Conservation (phyloP, 805 yeast genomes). For the Hanseniaspora lachancei region DNA sequence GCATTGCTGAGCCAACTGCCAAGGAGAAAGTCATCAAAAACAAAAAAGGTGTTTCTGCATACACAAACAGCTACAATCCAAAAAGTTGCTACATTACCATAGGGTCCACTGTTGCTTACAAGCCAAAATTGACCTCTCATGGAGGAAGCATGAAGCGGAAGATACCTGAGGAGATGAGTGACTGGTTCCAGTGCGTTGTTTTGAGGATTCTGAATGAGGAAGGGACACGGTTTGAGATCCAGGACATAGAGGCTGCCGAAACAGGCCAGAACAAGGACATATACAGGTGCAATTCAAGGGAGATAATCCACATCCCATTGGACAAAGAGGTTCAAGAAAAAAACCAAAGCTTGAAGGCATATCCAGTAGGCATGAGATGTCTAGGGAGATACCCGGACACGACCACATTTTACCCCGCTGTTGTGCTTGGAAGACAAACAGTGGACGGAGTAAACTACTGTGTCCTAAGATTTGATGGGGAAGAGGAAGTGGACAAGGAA, state of each 20-base stretch:
- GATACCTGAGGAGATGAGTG: constrained; percentile 46
- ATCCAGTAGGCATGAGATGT: constrained; percentile 68
- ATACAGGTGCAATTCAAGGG: constrained; percentile 72
- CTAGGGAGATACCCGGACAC: constrained; percentile 94
- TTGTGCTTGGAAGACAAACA: constrained; percentile 62
- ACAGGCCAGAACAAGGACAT: constrained; percentile 75
- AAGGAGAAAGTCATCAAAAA: neutral
- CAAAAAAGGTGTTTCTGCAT: constrained; percentile 7
- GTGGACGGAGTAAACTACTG: constrained; percentile 38
- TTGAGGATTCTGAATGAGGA: constrained; percentile 56
- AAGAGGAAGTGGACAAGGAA: constrained; percentile 90
- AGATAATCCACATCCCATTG: constrained; percentile 60
- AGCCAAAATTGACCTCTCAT: constrained; percentile 32
- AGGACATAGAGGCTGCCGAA: constrained; percentile 97
- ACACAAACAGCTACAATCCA: constrained; percentile 7
- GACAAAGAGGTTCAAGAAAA: constrained; percentile 15
- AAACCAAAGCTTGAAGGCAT: constrained; percentile 31
- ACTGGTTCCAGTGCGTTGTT: constrained; percentile 95
- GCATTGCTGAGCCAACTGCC: neutral
- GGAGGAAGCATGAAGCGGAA: constrained; percentile 23
- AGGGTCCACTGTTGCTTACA: constrained; percentile 82
- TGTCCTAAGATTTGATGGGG: constrained; percentile 81
- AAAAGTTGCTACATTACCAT: neutral
- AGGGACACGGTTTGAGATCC: constrained; percentile 70
- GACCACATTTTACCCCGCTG: constrained; percentile 91